Conservation (phyloP, 2,329 filamentous ascomycete species). For the Leptographium wingfieldii region DNA sequence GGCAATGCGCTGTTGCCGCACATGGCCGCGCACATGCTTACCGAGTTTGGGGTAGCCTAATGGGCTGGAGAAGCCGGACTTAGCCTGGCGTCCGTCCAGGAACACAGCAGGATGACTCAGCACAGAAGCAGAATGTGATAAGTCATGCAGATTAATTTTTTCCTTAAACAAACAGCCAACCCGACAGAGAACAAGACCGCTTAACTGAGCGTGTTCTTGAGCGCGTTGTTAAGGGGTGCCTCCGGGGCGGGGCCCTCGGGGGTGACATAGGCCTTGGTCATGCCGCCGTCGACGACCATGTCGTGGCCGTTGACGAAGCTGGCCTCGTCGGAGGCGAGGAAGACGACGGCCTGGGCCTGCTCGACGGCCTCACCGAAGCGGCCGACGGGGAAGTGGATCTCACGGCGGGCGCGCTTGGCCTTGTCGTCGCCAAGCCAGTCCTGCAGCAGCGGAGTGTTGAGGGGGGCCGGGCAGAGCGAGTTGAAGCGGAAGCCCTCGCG, state of each 20-base stretch:
- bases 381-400: slow-evolving; percentile 80
- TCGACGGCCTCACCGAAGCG: slow-evolving; percentile 90
- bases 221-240: slow-evolving; percentile 49
- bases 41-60: neutral
- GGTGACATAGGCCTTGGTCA: slow-evolving; percentile 83
- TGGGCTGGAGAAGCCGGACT: neutral
- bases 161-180: neutral
- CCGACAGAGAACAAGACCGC: neutral
- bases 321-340: slow-evolving; percentile 76
- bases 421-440: slow-evolving; percentile 86
- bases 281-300: slow-evolving; percentile 89
- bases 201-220: slow-evolving; percentile 21
- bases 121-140: neutral
- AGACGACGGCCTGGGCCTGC: slow-evolving; percentile 80
- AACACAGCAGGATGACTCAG: neutral
- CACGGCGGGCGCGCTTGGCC: slow-evolving; percentile 67
- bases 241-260: slow-evolving; percentile 43
- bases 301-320: slow-evolving; percentile 86
- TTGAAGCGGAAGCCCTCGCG: slow-evolving; percentile 86
- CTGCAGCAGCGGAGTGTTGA: slow-evolving; percentile 85
- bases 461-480: slow-evolving; percentile 73
- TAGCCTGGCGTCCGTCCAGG: neutral
- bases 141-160: neutral
- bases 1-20: neutral
- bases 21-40: neutral